Base-by-base conservation (phyloP, 495 filamentous ascomycete genomes). In the Patellaria atrata region DNA sequence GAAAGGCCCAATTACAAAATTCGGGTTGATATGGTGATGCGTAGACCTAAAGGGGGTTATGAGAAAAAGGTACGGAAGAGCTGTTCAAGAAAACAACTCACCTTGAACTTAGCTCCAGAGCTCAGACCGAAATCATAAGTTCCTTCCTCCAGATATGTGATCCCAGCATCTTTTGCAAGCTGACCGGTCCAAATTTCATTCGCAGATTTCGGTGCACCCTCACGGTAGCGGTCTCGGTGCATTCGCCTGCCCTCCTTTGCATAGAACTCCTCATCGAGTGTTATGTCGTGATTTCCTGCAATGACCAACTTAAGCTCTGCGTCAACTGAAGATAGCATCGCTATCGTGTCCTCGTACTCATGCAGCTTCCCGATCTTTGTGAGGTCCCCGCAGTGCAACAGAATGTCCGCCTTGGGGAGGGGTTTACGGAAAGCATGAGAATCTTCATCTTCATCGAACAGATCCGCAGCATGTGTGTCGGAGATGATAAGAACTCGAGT, bases 251-350 rank as follows among this genome's bases (percentile, higher is more conserved):
- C 40, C 7, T 29, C 36, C 12, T 32, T 5, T 6, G 1, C 33
- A 42, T 68, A 73, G 44, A 64, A 65, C 2, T 65, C 54, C 18
- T 54, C 52, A 48, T 89, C 79, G 3, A 86, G 67, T 0, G 70
- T 70, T 36, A 79, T 67, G 49, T 87, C 81, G 55, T 86, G 82
- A 52, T 87, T 86, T 0, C 82, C 82, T 1, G 82, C 71, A 33
- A 91, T 83, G 22, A 86, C 71, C 22, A 91, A 56, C 40, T 86
- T 91, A 4, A 85, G 54, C 13, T 75, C 67, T 0, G 82, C 79
- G 4, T 69, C 45, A 34, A 75, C 66, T 0, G 33, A 43, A 11
- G 51, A 48, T 10, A 89, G 58, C 48, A 79, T 64, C 2, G 57
- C 33, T 14, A 85, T 45, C 6, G 63, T 57, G 5, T 44, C 37